Evolutionary conservation across 768 basidiomycete species (phyloP).

Genomic region (Naganishia onofrii): DNA sequence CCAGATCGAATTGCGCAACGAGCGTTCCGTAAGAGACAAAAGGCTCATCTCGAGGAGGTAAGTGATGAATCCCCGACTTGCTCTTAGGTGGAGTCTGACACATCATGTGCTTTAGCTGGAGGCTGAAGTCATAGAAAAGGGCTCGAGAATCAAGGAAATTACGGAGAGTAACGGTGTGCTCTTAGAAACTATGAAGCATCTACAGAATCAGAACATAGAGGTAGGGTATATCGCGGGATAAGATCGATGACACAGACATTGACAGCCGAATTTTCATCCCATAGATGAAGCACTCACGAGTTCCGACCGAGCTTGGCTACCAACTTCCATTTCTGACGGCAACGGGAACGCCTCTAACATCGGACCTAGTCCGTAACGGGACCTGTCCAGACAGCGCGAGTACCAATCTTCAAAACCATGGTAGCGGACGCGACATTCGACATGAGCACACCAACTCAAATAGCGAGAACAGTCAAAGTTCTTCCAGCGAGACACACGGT

Average conservation of each 20-base stretch:
- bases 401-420: background rate
- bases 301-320: background rate
- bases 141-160: slow-evolving; percentile 15
- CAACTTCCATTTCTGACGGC: slow-evolving; percentile 3
- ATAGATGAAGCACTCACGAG: background rate
- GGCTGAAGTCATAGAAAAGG: slow-evolving; percentile 17
- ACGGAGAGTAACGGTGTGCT: slow-evolving; percentile 22
- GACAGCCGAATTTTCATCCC: background rate
- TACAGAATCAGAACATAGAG: slow-evolving; percentile 29
- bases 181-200: slow-evolving; percentile 29
- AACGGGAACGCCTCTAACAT: background rate
- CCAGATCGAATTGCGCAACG: slow-evolving; percentile 30
- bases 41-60: slow-evolving; percentile 17
- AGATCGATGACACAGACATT: background rate
- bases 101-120: slow-evolving; percentile 3
- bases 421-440: background rate
- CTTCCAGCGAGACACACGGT: slow-evolving; percentile 1
- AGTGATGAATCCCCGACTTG: background rate
- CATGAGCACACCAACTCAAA: background rate
- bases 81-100: background rate
- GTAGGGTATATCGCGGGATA: background rate
- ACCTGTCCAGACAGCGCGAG: background rate
- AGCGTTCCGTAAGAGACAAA: slow-evolving; percentile 27
- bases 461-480: slow-evolving; percentile 1
- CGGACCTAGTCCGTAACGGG: background rate